Conservation (phyloP, 192 early-diverging fungal genomes). For the Backusella luteola region DNA sequence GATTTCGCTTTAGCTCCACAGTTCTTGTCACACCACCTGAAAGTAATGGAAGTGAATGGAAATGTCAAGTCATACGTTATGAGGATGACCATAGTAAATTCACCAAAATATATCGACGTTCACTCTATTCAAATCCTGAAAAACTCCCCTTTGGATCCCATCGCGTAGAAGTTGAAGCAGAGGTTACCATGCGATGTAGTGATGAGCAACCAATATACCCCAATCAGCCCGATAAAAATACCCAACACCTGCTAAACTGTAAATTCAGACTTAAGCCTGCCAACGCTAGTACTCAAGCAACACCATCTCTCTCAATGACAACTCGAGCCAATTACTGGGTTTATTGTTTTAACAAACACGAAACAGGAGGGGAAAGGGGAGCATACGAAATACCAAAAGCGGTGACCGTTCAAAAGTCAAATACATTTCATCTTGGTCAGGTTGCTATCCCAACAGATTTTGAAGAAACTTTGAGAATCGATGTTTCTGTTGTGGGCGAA, state of each 20-base stretch:
- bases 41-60: not conserved
- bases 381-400: not conserved
- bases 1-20: not conserved
- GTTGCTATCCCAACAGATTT: not conserved
- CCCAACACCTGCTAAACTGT: not conserved
- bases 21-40: not conserved
- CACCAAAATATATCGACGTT: not conserved
- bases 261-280: not conserved
- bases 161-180: conserved; percentile 18
- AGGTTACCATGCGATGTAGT: not conserved
- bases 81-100: not conserved
- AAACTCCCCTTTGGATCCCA: conserved; percentile 14
- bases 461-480: not conserved
- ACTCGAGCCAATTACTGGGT: not conserved
- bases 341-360: not conserved
- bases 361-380: not conserved
- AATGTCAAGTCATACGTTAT: not conserved
- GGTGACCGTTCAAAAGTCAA: not conserved
- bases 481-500: not conserved
- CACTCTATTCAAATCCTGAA: conserved; percentile 21
- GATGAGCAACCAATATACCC: not conserved
- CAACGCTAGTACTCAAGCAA: not conserved
- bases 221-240: not conserved
- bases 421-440: not conserved
- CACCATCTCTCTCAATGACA: not conserved